Evolutionary conservation across 768 basidiomycete species (phyloP).

Genomic region (Amanita pallidorosea): DNA sequence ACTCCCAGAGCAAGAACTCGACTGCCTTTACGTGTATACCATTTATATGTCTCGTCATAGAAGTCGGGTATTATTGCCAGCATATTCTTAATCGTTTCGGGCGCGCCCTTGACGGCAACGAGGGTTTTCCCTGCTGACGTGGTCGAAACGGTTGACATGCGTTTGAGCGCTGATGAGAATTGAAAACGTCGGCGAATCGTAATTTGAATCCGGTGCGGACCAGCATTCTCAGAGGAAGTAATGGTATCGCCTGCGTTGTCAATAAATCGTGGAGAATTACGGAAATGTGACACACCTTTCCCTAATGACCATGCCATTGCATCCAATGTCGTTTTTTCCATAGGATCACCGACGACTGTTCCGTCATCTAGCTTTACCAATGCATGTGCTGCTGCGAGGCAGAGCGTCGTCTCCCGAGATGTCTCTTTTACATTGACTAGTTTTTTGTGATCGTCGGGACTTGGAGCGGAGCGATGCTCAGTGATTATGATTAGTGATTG

Average conservation of each 20-base stretch:
- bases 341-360: constrained; percentile 91
- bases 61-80: constrained; percentile 56
- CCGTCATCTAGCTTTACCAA: constrained; percentile 92
- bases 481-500: constrained; percentile 4
- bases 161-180: constrained; percentile 93
- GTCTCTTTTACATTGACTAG: constrained; percentile 75
- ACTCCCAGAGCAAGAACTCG: constrained; percentile 87
- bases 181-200: constrained; percentile 88
- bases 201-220: constrained; percentile 49
- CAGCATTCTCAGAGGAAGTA: constrained; percentile 41
- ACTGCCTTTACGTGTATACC: constrained; percentile 87
- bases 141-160: constrained; percentile 86
- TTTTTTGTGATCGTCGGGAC: constrained; percentile 45
- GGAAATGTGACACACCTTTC: constrained; percentile 34
- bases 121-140: constrained; percentile 51
- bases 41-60: constrained; percentile 94
- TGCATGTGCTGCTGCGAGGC: constrained; percentile 92
- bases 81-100: constrained; percentile 93
- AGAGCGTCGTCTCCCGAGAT: constrained; percentile 67
- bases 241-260: constrained; percentile 56
- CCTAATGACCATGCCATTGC: constrained; percentile 81
- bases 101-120: constrained; percentile 89
- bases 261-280: constrained; percentile 5
- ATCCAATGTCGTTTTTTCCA: constrained; percentile 95
- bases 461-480: constrained; percentile 16